A percentile compares a stretch with the other conserved stretches of the same genome.
Evolutionary conservation across 768 basidiomycete genomes (phyloP).

Genomic region (Aureoboletus auriporus): DNA sequence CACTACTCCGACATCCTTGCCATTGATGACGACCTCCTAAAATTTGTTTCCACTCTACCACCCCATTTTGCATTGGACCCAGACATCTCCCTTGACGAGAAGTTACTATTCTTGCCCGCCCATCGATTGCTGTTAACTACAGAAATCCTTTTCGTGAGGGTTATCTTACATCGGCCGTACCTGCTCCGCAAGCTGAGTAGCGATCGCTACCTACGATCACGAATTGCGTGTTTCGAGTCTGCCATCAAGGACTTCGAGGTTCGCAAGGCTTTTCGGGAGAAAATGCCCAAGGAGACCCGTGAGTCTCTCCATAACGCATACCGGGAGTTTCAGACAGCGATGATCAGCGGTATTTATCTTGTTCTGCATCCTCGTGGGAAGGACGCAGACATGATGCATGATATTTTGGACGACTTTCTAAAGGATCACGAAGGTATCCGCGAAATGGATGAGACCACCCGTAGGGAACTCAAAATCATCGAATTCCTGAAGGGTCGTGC

Average conservation of each 20-base stretch:
- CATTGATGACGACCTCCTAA: constrained; percentile 80
- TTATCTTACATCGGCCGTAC: constrained; percentile 85
- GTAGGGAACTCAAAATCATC: constrained; percentile 79
- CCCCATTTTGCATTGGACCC: constrained; percentile 74
- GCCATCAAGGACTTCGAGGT: constrained; percentile 85
- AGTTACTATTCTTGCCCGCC: constrained; percentile 61
- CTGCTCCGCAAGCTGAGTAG: constrained; percentile 69
- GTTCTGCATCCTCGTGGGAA: constrained; percentile 73
- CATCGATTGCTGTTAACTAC: constrained; percentile 89
- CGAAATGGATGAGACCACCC: constrained; percentile 80
- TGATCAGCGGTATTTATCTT: constrained; percentile 87
- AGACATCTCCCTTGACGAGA: constrained; percentile 72
- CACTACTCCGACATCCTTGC: constrained; percentile 80
- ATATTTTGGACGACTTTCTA: constrained; percentile 75
- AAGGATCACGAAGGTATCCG: constrained; percentile 46
- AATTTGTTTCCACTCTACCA: constrained; percentile 72
- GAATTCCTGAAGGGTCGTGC: constrained; percentile 74
- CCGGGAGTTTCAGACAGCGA: constrained; percentile 83
- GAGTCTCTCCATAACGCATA: constrained; percentile 78
- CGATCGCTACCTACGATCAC: constrained; percentile 77
- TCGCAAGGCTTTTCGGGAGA: constrained; percentile 62
- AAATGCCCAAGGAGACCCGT: constrained; percentile 57
- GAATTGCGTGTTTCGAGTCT: constrained; percentile 86
- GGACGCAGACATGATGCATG: constrained; percentile 68
- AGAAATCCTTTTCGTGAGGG: constrained; percentile 83